Evolutionary conservation across 768 basidiomycete genomes (phyloP), one percentile per base, ranked within the genome.

Genomic region (Porpolomopsis calyptriformis): DNA sequence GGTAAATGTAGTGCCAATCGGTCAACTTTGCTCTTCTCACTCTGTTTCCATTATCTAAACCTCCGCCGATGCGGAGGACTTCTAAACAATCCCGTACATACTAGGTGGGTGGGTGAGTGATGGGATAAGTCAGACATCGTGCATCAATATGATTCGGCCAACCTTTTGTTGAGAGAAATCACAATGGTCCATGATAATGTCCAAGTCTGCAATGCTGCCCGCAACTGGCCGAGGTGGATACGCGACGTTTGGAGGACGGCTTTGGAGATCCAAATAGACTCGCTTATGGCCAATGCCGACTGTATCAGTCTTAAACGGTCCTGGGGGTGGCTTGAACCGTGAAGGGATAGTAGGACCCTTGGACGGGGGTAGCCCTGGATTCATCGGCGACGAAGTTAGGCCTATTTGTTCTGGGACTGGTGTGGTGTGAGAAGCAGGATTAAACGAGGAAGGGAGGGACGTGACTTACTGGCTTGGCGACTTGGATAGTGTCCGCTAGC

Each of bases 41-140:
- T 16, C 80, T 75, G 35, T 78, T 78, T 11, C 80, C 83, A 42
- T 84, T 82, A 59, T 99, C 93, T 37, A 98, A 72, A 12, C 89
- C 85, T 5, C 75, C 88, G 2, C 93, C 94, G 10, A 92, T 68
- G n/a, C 94, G 78, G 22, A 99, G 74, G 37, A 94, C 82, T 62
- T 98, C 93, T 33, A 99, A 70, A 57, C 96, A 99, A 60, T 98
- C 96, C 33, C 94, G 81, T n/a, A 98, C 94, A 65, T 87, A 93
- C 87, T 96, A 58, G n/a, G n/a, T n/a, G n/a, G n/a, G n/a, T n/a
- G n/a, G n/a, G n/a, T n/a, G n/a, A n/a, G n/a, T 24, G 26, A 12
- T 51, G 43, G 60, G 48, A 43, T 43, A 45, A 45, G 51, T 55
- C 49, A 48, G 45, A 24, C 27, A 40, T 26, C 8, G 39, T 29